phyloP scores from a whole-genome alignment of 805 yeast genomes.

The Sungouiozyma intestinalis region DNA sequence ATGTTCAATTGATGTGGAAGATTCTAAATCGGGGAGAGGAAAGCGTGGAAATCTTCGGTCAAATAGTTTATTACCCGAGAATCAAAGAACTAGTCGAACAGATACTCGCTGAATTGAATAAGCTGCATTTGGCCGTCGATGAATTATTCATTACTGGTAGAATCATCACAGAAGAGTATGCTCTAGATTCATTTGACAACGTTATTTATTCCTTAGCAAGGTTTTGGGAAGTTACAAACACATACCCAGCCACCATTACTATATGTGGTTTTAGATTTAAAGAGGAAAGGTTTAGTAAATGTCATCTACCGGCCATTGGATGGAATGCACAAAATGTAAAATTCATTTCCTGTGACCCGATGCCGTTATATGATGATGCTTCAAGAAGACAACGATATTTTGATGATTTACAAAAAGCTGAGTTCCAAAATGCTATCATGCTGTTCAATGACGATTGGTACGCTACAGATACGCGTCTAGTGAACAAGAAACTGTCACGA shows the following conservation, averaged over 20 bases:
- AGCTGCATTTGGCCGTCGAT: conserved; percentile 6
- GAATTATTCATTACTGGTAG: conserved; percentile 11
- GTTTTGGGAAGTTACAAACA: conserved; percentile 36
- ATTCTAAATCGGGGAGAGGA: conserved; percentile 12
- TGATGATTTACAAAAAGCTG: conserved; percentile 37
- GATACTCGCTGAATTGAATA: conserved; percentile 1
- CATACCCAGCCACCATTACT: conserved; percentile 42
- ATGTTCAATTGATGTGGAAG: conserved; percentile 35
- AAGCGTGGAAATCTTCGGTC: not conserved
- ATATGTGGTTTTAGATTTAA: conserved; percentile 73
- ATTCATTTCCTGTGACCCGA: conserved; percentile 52
- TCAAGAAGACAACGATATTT: conserved; percentile 32
- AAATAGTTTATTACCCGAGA: conserved; percentile 4
- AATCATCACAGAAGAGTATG: conserved; percentile 53
- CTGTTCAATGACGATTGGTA: conserved; percentile 47
- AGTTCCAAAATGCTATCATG: conserved; percentile 42
- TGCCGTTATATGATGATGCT: conserved; percentile 28
- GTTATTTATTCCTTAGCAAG: conserved; percentile 49
- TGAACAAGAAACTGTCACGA: conserved; percentile 40
- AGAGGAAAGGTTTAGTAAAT: conserved; percentile 42
- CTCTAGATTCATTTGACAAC: conserved; percentile 75
- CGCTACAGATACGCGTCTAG: conserved; percentile 38
- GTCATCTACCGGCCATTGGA: conserved; percentile 45
- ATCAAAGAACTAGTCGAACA: conserved; percentile 4
- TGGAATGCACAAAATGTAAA: conserved; percentile 30